A percentile compares a stretch with the other conserved stretches of the same genome.
phyloP scores from a whole-genome alignment of 2,329 filamentous ascomycete genomes.

The Aspergillus vadensis region DNA sequence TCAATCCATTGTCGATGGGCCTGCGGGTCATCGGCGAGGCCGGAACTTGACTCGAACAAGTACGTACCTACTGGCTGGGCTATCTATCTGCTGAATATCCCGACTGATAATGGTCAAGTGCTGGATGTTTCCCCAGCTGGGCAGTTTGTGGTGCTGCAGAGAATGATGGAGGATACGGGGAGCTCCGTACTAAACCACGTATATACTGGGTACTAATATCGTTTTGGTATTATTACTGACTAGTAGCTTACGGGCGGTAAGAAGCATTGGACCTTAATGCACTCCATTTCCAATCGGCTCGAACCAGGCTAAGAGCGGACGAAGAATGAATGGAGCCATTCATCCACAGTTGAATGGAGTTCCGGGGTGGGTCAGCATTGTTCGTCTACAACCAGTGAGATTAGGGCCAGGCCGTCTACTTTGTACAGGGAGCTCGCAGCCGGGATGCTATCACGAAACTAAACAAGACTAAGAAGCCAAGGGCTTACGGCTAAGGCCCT shows the following conservation, averaged over 20 bases:
- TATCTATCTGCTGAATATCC: too few species aligned
- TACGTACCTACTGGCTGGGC: background rate
- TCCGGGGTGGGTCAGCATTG: slow-evolving; percentile 3
- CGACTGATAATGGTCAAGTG: too few species aligned
- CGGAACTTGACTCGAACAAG: background rate
- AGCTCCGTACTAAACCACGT: background rate
- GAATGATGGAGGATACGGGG: background rate
- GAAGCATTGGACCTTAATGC: slow-evolving; percentile 3
- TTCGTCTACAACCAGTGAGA: background rate
- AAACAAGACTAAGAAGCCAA: slow-evolving; percentile 15
- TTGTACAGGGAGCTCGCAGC: slow-evolving; percentile 1
- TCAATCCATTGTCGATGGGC: background rate
- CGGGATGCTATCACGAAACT: slow-evolving; percentile 11
- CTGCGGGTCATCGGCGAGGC: background rate
- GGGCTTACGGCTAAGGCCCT: slow-evolving; percentile 10
- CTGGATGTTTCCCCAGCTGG: too few species aligned
- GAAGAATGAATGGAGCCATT: slow-evolving; percentile 9
- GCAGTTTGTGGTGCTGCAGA: too few species aligned
- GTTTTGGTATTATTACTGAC: background rate
- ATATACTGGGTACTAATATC: background rate
- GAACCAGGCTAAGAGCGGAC: slow-evolving; percentile 9
- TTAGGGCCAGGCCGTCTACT: background rate
- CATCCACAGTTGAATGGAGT: slow-evolving; percentile 1
- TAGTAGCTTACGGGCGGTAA: background rate
- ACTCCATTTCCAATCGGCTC: slow-evolving; percentile 9